phyloP scores from a whole-genome alignment of 2,329 filamentous ascomycete species.

The Mariannaea sp. region DNA sequence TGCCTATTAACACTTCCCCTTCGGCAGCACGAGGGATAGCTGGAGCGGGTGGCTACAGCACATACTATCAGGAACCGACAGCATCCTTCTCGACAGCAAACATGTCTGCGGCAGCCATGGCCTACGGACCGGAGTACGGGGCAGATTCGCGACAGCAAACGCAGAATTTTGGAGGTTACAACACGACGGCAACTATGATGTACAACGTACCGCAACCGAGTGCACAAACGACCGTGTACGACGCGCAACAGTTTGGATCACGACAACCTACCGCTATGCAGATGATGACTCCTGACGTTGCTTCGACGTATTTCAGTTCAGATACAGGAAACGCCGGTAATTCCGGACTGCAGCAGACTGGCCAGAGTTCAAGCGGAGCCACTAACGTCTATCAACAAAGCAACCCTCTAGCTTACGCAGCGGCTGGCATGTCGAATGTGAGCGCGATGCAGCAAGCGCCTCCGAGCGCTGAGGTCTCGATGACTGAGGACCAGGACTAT shows the following conservation, averaged over 20 bases:
- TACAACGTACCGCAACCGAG: constrained; percentile 74
- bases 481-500: constrained; percentile 62
- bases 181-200: constrained; percentile 68
- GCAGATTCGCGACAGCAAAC: constrained; percentile 63
- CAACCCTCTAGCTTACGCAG: constrained; percentile 59
- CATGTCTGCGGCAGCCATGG: constrained; percentile 59
- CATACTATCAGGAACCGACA: constrained; percentile 62
- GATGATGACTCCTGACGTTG: constrained; percentile 57
- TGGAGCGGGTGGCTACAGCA: constrained; percentile 60
- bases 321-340: constrained; percentile 55
- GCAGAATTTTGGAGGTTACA: constrained; percentile 63
- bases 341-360: constrained; percentile 56
- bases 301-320: constrained; percentile 72
- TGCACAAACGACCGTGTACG: constrained; percentile 70
- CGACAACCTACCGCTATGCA: constrained; percentile 79
- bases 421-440: constrained; percentile 51
- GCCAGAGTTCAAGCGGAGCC: constrained; percentile 53
- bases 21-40: constrained; percentile 57
- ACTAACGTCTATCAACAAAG: constrained; percentile 69
- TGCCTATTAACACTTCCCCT: constrained; percentile 55
- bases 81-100: constrained; percentile 58
- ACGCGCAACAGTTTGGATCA: constrained; percentile 74
- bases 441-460: constrained; percentile 49
- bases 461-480: constrained; percentile 50
- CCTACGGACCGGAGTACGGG: constrained; percentile 69